Base-by-base conservation (phyloP, 768 basidiomycete species). In the Clitopilus passeckerianus region DNA sequence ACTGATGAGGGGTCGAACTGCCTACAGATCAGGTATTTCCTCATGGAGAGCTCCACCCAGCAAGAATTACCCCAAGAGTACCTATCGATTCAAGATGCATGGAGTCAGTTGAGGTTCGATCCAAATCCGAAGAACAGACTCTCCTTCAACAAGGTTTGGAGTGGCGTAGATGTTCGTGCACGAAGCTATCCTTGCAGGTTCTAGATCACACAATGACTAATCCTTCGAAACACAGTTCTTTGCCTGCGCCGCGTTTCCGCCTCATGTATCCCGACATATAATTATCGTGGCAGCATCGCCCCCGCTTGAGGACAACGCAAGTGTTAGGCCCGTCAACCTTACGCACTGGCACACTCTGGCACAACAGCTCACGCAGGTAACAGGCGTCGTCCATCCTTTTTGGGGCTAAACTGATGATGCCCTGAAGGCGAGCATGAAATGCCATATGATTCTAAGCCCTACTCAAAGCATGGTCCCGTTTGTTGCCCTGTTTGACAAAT, bases 391-490 rank as follows among this genome's bases (percentile, higher is more conserved):
- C 18, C 24, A 54, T 35, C 7, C 59, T 27, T 34, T 16, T 10
- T 18, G 20, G 30, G 16, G 54, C 44, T 60, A 20, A 61, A 1
- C 30, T 61, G 54, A 30, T 30, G 27, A 30, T 58, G 56, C 57
- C 59, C 55, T 64, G 16, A 16, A 87, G 86, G 73, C 77, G 46
- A 71, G 78, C 53, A 83, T 87, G 52, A 79, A 80, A 58, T 82
- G 81, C 63, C 86, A 87, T 67, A 73, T 87, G 72, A 76, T 87
- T 54, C 71, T 84, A 57, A 76, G 74, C 56, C 65, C 79, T 56
- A 74, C 73, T 61, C 75, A 78, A 57, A 74, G 81, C 63, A 79
- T 82, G 77, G 63, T 71, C 7, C 64, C 75, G 18, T 73, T 86
- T 57, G 75, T 70, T 34, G 73, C 75, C 34, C 68, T 87, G 53